Conservation (phyloP, 352 stramenopile genomes). For the Phytopythium sindhum region DNA sequence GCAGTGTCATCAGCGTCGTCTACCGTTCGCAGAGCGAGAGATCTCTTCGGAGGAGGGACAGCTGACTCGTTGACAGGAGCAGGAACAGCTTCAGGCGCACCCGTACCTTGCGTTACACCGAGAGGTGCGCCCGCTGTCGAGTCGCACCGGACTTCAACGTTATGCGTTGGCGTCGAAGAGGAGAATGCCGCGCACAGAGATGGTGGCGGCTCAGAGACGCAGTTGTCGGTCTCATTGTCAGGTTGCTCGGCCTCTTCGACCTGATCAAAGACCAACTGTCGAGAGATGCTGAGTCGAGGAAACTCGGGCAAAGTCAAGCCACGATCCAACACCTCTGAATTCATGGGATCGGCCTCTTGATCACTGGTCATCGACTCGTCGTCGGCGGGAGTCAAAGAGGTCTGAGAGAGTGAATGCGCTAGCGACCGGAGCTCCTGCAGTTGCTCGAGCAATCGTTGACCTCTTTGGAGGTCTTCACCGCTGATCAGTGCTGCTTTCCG, state of each 20-base stretch:
- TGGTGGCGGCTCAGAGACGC: slow-evolving; percentile 24
- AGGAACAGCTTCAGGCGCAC: not conserved
- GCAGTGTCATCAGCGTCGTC: not conserved
- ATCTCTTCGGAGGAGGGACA: not conserved
- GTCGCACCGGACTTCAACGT: not conserved
- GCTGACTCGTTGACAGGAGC: not conserved
- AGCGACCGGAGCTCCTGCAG: slow-evolving; percentile 28
- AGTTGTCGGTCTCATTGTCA: slow-evolving; percentile 17
- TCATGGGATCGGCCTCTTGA: not conserved
- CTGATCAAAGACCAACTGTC: slow-evolving; percentile 46
- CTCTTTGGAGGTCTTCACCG: slow-evolving; percentile 21
- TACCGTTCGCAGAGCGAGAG: not conserved
- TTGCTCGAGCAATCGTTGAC: slow-evolving; percentile 31
- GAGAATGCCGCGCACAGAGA: not conserved
- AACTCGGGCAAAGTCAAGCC: not conserved
- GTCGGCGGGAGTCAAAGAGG: slow-evolving; percentile 8
- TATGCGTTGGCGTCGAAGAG: not conserved
- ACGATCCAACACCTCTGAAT: not conserved
- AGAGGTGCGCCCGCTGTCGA: not conserved
- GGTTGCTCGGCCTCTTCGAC: slow-evolving; percentile 1
- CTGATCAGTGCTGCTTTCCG: not conserved
- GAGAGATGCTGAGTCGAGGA: slow-evolving; percentile 13
- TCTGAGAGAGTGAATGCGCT: slow-evolving; percentile 15
- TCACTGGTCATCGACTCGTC: not conserved
- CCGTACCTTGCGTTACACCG: not conserved